Conservation (phyloP, 208 protist species). For the Crithidia expoeki region DNA sequence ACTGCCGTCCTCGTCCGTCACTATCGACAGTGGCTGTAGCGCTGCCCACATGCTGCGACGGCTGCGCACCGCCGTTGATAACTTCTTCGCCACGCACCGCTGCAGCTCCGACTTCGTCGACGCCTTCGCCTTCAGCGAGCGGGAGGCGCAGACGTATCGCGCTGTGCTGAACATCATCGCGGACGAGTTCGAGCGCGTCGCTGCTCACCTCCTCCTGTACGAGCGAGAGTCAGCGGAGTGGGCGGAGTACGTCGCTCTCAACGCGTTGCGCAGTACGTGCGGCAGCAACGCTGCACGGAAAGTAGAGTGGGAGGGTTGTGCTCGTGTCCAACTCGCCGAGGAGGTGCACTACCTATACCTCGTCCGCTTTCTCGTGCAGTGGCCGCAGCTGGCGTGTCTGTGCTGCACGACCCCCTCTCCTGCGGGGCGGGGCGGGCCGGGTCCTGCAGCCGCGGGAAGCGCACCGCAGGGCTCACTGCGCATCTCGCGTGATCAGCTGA, state of each 20-base stretch:
- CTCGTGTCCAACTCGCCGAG: conserved; percentile 3
- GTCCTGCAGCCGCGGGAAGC: conserved; percentile 1
- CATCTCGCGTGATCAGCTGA: conserved; percentile 55
- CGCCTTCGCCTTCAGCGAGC: conserved; percentile 62
- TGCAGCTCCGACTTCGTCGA: conserved; percentile 60
- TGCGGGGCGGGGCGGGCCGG: conserved; percentile 4
- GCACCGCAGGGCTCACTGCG: conserved; percentile 28
- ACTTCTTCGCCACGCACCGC: conserved; percentile 53
- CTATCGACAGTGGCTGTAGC: conserved; percentile 35
- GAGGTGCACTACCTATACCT: conserved; percentile 74
- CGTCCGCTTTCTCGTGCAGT: conserved; percentile 81
- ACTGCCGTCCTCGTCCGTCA: neutral
- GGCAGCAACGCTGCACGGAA: neutral
- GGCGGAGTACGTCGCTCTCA: conserved; percentile 49
- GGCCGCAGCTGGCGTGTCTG: conserved; percentile 79
- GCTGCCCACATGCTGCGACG: conserved; percentile 51
- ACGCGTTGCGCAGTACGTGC: conserved; percentile 10
- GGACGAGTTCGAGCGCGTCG: conserved; percentile 59
- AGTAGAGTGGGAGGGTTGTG: neutral
- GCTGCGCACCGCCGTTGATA: conserved; percentile 53
- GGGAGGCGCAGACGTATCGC: conserved; percentile 75
- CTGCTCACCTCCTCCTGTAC: conserved; percentile 70
- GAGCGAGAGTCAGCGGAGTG: conserved; percentile 67
- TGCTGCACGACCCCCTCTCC: conserved; percentile 48
- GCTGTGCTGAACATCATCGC: conserved; percentile 52